Evolutionary conservation across 1,284 basidiomycete species (phyloP).

Genomic region (Marasmius sp.): DNA sequence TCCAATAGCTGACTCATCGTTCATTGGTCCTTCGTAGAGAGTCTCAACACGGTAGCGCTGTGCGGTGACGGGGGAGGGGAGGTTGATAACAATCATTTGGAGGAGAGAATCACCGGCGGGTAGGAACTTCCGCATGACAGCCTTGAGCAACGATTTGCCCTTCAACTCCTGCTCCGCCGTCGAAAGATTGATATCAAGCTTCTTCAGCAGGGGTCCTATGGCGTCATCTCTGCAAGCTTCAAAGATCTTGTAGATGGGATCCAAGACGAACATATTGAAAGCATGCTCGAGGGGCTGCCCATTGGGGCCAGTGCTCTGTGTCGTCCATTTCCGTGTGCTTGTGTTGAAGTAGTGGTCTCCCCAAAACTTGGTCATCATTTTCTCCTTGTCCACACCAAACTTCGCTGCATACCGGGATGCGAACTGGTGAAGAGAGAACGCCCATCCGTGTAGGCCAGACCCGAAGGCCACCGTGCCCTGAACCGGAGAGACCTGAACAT

Average conservation of each 20-base stretch:
- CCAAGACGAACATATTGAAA: slow-evolving; percentile 96
- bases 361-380: slow-evolving; percentile 99
- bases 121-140: slow-evolving; percentile 99
- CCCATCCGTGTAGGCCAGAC: slow-evolving; percentile 99
- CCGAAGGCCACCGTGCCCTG: slow-evolving; percentile 98
- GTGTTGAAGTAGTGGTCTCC: slow-evolving; percentile 99
- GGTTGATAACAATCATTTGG: slow-evolving; percentile 99
- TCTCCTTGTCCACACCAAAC: slow-evolving; percentile 98
- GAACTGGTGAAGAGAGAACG: slow-evolving; percentile 98
- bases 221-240: slow-evolving; percentile 98
- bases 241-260: slow-evolving; percentile 99
- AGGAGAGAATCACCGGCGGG: slow-evolving; percentile 98
- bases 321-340: slow-evolving; percentile 96
- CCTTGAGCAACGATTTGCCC: slow-evolving; percentile 96
- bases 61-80: slow-evolving; percentile 95
- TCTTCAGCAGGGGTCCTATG: slow-evolving; percentile 86
- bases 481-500: slow-evolving; percentile 99
- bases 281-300: slow-evolving; percentile 91
- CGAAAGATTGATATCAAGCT: slow-evolving; percentile 93
- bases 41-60: slow-evolving; percentile 99
- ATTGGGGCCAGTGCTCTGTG: slow-evolving; percentile 75
- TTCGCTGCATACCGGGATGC: slow-evolving; percentile 95
- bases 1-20: slow-evolving; percentile 98
- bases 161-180: slow-evolving; percentile 94
- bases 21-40: slow-evolving; percentile 99